A percentile compares a stretch with the other conserved stretches of the same genome.
These are phyloP conservation scores for Salvia splendens DNA, from an alignment of 257 asterid species.

Conservation along the genomic window DNA sequence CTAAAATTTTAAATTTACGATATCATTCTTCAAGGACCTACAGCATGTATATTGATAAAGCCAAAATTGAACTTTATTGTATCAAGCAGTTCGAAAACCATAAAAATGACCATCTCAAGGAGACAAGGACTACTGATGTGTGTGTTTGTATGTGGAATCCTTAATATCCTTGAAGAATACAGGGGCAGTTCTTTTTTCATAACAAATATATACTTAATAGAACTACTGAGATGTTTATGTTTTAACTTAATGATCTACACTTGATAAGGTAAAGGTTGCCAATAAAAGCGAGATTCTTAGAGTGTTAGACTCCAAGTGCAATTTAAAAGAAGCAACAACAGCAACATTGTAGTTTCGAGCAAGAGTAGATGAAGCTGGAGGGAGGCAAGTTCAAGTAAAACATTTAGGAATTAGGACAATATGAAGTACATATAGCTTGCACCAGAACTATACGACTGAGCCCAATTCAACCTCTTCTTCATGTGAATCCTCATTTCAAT, in stretches of 20 bases:
- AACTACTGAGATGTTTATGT: no score
- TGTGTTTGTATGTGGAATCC: no score
- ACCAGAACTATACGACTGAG: background rate
- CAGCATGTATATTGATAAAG: background rate
- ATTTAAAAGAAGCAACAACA: background rate
- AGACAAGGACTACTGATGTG: no score
- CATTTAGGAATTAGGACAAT: background rate
- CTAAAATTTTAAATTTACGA: background rate
- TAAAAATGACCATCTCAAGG: background rate
- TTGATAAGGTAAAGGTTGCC: no score
- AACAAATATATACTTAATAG: background rate
- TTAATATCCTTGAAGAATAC: background rate
- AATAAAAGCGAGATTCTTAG: no score
- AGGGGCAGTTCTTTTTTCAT: background rate
- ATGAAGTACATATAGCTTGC: no score
- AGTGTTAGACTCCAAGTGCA: background rate
- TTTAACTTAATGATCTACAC: no score
- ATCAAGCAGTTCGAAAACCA: no score
- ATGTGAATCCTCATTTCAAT: background rate
- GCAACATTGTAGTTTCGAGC: no score
- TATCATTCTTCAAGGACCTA: conserved; percentile 1
- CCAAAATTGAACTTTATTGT: no score
- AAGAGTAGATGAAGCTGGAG: background rate
- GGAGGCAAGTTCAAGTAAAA: background rate
- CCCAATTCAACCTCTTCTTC: background rate